These are phyloP conservation scores for Yamadazyma dushanensis DNA, from an alignment of 1,139 yeast species.

Conservation along the genomic window DNA sequence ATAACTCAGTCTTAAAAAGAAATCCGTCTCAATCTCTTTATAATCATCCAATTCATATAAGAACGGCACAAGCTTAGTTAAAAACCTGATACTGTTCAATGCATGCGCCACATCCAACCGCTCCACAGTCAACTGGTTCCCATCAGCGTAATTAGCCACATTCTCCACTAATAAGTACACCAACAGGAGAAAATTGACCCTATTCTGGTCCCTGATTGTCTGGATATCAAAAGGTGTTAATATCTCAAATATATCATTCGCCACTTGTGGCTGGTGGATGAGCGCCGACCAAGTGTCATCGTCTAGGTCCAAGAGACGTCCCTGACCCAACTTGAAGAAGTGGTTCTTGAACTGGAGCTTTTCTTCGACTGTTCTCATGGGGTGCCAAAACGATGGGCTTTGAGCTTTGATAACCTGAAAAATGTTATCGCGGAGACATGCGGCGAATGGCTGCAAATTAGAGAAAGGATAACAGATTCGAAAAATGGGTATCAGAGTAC, in stretches of 20 bases:
- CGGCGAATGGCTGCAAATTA: no score
- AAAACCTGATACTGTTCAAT: slow-evolving; percentile 62
- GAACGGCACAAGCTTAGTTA: slow-evolving; percentile 69
- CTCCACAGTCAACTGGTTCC: slow-evolving; percentile 1
- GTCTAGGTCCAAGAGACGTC: slow-evolving; percentile 41
- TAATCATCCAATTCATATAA: slow-evolving; percentile 53
- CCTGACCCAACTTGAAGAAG: slow-evolving; percentile 63
- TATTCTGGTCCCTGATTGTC: slow-evolving; percentile 57
- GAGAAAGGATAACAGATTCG: no score
- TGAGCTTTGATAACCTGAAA: no score
- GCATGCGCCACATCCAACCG: slow-evolving; percentile 17
- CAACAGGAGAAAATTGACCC: slow-evolving; percentile 54
- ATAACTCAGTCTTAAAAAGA: slow-evolving; percentile 28
- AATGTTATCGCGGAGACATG: slow-evolving; percentile 3
- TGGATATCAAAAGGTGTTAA: slow-evolving; percentile 60
- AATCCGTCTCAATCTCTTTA: slow-evolving; percentile 36
- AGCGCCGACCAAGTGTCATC: slow-evolving; percentile 56
- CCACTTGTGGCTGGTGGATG: slow-evolving; percentile 29
- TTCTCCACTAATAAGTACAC: slow-evolving; percentile 40
- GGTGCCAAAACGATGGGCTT: no score
- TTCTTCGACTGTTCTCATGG: slow-evolving; percentile 78
- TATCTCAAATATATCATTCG: slow-evolving; percentile 56
- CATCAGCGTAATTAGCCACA: slow-evolving; percentile 24
- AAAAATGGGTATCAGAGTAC: no score
- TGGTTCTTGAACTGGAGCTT: slow-evolving; percentile 60